A percentile compares a stretch with the other conserved stretches of the same genome.
phyloP scores from a whole-genome alignment of 2,329 filamentous ascomycete genomes.

The Aspergillus phoenicis region DNA sequence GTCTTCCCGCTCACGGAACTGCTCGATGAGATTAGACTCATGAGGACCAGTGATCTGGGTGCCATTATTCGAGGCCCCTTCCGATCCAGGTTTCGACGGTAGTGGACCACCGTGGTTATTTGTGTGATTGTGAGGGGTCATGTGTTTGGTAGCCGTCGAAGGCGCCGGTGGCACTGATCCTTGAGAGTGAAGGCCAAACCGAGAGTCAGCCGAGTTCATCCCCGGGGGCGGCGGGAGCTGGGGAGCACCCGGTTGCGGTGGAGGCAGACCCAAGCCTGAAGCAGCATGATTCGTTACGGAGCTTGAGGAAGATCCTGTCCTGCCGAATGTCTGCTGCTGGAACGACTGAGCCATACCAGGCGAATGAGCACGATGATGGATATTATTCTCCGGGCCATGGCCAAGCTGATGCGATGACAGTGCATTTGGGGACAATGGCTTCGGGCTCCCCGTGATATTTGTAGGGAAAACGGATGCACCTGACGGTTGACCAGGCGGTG shows the following conservation, averaged over 20 bases:
- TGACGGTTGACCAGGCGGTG: slow-evolving; percentile 41
- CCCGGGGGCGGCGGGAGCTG: slow-evolving; percentile 49
- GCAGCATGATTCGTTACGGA: slow-evolving; percentile 29
- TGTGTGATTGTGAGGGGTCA: slow-evolving; percentile 37
- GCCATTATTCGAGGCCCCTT: slow-evolving; percentile 28
- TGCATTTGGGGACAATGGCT: slow-evolving; percentile 64
- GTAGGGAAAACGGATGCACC: slow-evolving; percentile 68
- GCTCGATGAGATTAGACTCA: slow-evolving; percentile 32
- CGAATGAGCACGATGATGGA: slow-evolving; percentile 47
- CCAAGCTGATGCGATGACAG: slow-evolving; percentile 42
- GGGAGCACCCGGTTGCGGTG: slow-evolving; percentile 42
- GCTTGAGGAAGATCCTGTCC: slow-evolving; percentile 26
- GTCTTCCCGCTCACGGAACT: slow-evolving; percentile 39
- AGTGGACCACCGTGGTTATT: slow-evolving; percentile 36
- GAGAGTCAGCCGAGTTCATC: slow-evolving; percentile 46
- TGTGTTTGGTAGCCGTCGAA: slow-evolving; percentile 39
- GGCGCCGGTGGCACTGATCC: slow-evolving; percentile 37
- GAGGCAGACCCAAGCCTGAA: slow-evolving; percentile 37
- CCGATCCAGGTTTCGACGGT: slow-evolving; percentile 29
- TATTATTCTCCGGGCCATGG: slow-evolving; percentile 36
- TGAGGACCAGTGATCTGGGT: slow-evolving; percentile 18
- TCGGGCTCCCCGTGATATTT: slow-evolving; percentile 82
- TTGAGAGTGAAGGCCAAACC: slow-evolving; percentile 47
- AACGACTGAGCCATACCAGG: slow-evolving; percentile 47
- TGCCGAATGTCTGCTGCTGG: slow-evolving; percentile 38